Percentiles rank a stretch among this genome's conserved stretches.
Conservation (phyloP, 352 stramenopile species). For the Phytophthora podocarpi region DNA sequence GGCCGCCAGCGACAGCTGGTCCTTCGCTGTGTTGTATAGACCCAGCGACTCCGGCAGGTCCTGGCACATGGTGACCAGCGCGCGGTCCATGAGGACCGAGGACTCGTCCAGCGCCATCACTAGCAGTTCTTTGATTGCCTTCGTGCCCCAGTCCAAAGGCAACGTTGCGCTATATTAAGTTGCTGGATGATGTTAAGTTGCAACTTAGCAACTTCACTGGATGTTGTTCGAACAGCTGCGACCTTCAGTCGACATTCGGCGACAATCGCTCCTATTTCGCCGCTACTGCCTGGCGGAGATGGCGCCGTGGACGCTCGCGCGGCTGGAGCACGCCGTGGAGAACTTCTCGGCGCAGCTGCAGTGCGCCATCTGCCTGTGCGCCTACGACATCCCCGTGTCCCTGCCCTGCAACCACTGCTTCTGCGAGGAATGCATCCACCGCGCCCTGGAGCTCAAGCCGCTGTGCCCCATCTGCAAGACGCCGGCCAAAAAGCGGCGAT, state of each 20-base stretch:
- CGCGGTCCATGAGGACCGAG: slow-evolving; percentile 72
- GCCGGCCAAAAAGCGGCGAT: slow-evolving; percentile 73
- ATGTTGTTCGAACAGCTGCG: neutral
- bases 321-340: slow-evolving; percentile 64
- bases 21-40: slow-evolving; percentile 76
- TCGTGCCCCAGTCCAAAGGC: too few relatives aligned
- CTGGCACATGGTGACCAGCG: slow-evolving; percentile 75
- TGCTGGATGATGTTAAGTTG: neutral
- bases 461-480: slow-evolving; percentile 87
- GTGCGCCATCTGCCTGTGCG: slow-evolving; percentile 85
- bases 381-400: slow-evolving; percentile 69
- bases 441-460: slow-evolving; percentile 77
- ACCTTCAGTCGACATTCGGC: slow-evolving; percentile 12
- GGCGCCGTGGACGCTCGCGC: slow-evolving; percentile 46
- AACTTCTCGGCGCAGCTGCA: slow-evolving; percentile 75
- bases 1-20: slow-evolving; percentile 66
- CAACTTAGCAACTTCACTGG: neutral
- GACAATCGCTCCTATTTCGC: slow-evolving; percentile 6
- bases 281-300: slow-evolving; percentile 15
- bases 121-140: too few relatives aligned
- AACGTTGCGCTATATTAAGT: too few relatives aligned
- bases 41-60: slow-evolving; percentile 81
- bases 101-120: slow-evolving; percentile 83
- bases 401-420: slow-evolving; percentile 90
- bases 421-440: slow-evolving; percentile 88